A percentile compares a stretch with the other conserved stretches of the same genome.
Evolutionary conservation across 192 early-diverging fungal species (phyloP).

Genomic region (Backusella macrospora): DNA sequence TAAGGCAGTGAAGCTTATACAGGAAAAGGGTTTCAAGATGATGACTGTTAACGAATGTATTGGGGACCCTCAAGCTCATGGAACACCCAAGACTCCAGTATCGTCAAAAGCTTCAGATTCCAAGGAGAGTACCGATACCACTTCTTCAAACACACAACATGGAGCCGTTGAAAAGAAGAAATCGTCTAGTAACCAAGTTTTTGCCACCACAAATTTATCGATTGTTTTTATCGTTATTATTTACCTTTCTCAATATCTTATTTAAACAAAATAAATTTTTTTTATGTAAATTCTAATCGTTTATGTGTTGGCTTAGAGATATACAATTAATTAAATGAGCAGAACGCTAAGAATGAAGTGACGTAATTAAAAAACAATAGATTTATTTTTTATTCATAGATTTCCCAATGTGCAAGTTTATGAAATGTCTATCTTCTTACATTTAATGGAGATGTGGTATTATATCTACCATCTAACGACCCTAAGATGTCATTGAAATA

Average conservation of each 20-base stretch:
- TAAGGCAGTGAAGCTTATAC: constrained; percentile 13
- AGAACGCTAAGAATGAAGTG: too few species aligned
- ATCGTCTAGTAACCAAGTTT: neutral
- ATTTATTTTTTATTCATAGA: too few species aligned
- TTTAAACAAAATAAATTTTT: neutral
- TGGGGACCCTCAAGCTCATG: constrained; percentile 17
- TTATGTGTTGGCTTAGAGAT: too few species aligned
- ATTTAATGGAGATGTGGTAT: too few species aligned
- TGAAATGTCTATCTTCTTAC: too few species aligned
- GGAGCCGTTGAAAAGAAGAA: neutral
- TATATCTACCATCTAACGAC: too few species aligned
- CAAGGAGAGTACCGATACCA: neutral
- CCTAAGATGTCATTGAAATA: too few species aligned
- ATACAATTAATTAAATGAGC: too few species aligned
- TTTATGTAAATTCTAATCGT: too few species aligned
- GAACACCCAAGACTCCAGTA: neutral
- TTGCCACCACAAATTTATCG: neutral
- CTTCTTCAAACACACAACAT: neutral
- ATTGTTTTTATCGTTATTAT: neutral
- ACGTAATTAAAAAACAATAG: too few species aligned
- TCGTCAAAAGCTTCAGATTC: neutral
- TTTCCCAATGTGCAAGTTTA: too few species aligned
- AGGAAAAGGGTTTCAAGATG: constrained; percentile 19
- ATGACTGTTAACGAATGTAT: constrained; percentile 33
- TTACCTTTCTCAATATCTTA: neutral